A percentile compares a stretch with the other conserved stretches of the same genome.
Conservation (phyloP, 768 basidiomycete species). For the Agrocybe chaxingu region DNA sequence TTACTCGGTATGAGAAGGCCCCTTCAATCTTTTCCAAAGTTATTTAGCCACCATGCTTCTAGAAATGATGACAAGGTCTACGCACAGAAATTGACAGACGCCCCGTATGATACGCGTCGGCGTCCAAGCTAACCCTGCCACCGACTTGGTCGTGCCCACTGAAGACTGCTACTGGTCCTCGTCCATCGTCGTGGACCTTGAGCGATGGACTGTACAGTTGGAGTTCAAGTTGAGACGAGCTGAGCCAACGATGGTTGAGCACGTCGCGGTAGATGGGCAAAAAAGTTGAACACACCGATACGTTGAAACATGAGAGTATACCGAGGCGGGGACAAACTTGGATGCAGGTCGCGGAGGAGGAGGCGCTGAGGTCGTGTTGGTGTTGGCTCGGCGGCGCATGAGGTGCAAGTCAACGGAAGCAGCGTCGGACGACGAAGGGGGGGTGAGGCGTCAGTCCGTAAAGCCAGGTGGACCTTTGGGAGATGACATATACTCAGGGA, state of each 20-base stretch:
- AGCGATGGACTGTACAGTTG: slow-evolving; percentile 62
- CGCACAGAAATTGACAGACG: slow-evolving; percentile 54
- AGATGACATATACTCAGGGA: slow-evolving; percentile 11
- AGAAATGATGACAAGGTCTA: not conserved
- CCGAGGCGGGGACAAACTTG: slow-evolving; percentile 29
- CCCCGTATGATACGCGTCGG: slow-evolving; percentile 50
- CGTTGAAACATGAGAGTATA: slow-evolving; percentile 44
- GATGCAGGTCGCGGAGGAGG: slow-evolving; percentile 24
- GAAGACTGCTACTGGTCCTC: slow-evolving; percentile 50
- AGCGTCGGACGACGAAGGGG: slow-evolving; percentile 9
- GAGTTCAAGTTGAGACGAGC: slow-evolving; percentile 56
- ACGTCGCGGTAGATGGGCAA: not conserved
- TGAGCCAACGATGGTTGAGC: slow-evolving; percentile 15
- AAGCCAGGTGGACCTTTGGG: slow-evolving; percentile 13
- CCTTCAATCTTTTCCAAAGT: slow-evolving; percentile 55
- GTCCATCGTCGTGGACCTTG: slow-evolving; percentile 36
- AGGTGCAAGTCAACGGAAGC: slow-evolving; percentile 11
- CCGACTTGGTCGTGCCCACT: slow-evolving; percentile 56
- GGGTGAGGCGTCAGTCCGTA: slow-evolving; percentile 13
- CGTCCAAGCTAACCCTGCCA: slow-evolving; percentile 58
- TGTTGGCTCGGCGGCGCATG: slow-evolving; percentile 21
- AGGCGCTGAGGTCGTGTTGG: slow-evolving; percentile 27
- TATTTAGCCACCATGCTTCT: not conserved
- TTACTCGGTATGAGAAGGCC: slow-evolving; percentile 42
- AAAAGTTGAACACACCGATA: slow-evolving; percentile 38